These are phyloP conservation scores for Orbilia blumenaviensis DNA, from an alignment of 2,329 filamentous ascomycete species.

Conservation along the genomic window DNA sequence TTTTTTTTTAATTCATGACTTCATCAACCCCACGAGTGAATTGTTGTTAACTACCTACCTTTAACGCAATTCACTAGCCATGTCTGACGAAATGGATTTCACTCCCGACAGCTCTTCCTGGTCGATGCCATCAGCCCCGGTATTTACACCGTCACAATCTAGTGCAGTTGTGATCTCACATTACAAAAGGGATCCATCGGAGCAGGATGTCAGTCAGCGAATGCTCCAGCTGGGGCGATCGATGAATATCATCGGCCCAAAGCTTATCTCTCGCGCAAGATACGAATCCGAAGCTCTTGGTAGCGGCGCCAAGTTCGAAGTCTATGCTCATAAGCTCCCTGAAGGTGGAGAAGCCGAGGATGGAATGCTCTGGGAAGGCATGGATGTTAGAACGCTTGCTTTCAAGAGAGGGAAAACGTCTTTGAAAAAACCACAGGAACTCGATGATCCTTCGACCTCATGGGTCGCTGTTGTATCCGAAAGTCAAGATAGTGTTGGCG, in stretches of 20 bases:
- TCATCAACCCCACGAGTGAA: not conserved
- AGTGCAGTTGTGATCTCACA: conserved; percentile 32
- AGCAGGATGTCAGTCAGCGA: conserved; percentile 49
- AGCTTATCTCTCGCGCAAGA: conserved; percentile 46
- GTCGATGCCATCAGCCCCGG: conserved; percentile 32
- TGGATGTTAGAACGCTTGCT: conserved; percentile 36
- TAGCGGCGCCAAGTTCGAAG: conserved; percentile 44
- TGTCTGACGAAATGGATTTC: conserved; percentile 12
- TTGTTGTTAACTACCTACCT: not conserved
- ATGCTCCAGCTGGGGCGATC: conserved; percentile 46
- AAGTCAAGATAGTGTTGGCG: conserved; percentile 37
- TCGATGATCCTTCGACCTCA: conserved; percentile 40
- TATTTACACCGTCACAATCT: conserved; percentile 32
- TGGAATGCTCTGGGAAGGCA: conserved; percentile 46
- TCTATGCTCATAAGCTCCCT: conserved; percentile 39
- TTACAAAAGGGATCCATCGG: conserved; percentile 11
- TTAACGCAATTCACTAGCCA: too few relatives aligned
- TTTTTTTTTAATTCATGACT: too few relatives aligned
- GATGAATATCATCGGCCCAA: conserved; percentile 49
- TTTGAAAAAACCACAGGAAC: conserved; percentile 29
- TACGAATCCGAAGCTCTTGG: conserved; percentile 35
- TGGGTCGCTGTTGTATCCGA: conserved; percentile 49
- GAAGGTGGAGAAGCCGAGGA: conserved; percentile 21
- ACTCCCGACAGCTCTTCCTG: conserved; percentile 40
- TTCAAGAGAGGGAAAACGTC: conserved; percentile 44